These are phyloP conservation scores for Nicotiana knightiana DNA, from an alignment of 257 asterid genomes.

Conservation along the genomic window DNA sequence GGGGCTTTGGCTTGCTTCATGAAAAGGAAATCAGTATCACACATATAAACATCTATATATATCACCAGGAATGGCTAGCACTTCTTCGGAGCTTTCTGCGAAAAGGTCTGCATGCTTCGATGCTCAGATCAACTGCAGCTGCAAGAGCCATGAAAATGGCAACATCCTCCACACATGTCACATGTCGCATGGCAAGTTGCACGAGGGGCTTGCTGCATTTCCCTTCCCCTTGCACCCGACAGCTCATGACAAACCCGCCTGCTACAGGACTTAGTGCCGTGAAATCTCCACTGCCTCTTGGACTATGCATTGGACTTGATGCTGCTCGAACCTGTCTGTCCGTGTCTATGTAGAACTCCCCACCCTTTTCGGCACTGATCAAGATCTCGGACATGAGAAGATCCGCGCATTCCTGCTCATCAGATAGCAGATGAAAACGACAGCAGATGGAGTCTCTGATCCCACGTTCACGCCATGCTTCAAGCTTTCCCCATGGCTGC, in stretches of 20 bases:
- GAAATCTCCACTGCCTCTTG: slow-evolving; percentile 79
- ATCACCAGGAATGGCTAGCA: slow-evolving; percentile 63
- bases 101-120: slow-evolving; percentile 79
- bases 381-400: slow-evolving; percentile 62
- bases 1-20: neutral
- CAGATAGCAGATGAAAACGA: slow-evolving; percentile 72
- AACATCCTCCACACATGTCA: slow-evolving; percentile 85
- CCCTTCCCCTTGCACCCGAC: slow-evolving; percentile 79
- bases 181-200: slow-evolving; percentile 82
- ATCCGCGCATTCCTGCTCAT: slow-evolving; percentile 62
- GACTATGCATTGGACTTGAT: slow-evolving; percentile 52
- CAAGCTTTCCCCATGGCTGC: slow-evolving; percentile 98
- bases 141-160: slow-evolving; percentile 97
- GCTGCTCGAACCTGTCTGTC: slow-evolving; percentile 53
- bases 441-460: slow-evolving; percentile 57
- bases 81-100: slow-evolving; percentile 54
- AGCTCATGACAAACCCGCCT: slow-evolving; percentile 87
- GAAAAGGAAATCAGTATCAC: neutral
- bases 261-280: slow-evolving; percentile 45
- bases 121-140: slow-evolving; percentile 87
- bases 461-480: slow-evolving; percentile 90
- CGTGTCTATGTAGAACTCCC: slow-evolving; percentile 74
- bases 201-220: slow-evolving; percentile 74
- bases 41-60: neutral
- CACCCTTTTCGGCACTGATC: slow-evolving; percentile 76